phyloP scores from a whole-genome alignment of 2,329 filamentous ascomycete species.

The Coniella vitis region DNA sequence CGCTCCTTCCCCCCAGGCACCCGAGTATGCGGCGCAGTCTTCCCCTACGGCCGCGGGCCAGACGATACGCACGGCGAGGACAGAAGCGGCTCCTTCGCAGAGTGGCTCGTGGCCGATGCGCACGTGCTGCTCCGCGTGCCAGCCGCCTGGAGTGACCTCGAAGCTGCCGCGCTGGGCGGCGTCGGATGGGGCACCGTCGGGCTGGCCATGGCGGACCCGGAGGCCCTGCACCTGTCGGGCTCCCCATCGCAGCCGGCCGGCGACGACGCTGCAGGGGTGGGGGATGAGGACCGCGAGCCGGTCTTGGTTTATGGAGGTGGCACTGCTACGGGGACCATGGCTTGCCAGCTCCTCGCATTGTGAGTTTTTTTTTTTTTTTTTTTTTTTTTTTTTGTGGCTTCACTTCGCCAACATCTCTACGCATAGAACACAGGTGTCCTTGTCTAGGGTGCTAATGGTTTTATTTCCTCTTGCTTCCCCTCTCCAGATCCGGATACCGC shows the following conservation, averaged over 20 bases:
- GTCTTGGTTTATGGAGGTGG: slow-evolving; percentile 15
- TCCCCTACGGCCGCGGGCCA: slow-evolving; percentile 7
- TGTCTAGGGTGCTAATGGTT: too few species aligned
- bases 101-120: background rate
- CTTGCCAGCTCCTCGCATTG: slow-evolving; percentile 12
- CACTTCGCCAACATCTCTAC: too few species aligned
- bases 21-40: slow-evolving; percentile 16
- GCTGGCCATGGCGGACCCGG: slow-evolving; percentile 7
- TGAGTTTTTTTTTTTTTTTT: too few species aligned
- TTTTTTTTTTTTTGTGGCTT: too few species aligned
- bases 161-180: slow-evolving; percentile 5
- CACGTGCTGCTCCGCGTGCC: slow-evolving; percentile 4
- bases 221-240: background rate
- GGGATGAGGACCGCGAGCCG: too few species aligned
- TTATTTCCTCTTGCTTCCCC: too few species aligned
- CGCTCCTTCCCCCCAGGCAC: slow-evolving; percentile 11
- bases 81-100: slow-evolving; percentile 8
- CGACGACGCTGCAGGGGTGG: too few species aligned
- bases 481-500: background rate
- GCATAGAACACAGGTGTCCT: too few species aligned
- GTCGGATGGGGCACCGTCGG: slow-evolving; percentile 5
- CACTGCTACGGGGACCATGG: slow-evolving; percentile 14
- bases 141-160: background rate
- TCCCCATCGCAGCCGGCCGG: background rate
- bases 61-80: too few species aligned